Percentiles rank a stretch among this genome's conserved stretches.
These are phyloP conservation scores for Xerocomus amazonicus DNA, from an alignment of 1,284 basidiomycete species.

Conservation along the genomic window DNA sequence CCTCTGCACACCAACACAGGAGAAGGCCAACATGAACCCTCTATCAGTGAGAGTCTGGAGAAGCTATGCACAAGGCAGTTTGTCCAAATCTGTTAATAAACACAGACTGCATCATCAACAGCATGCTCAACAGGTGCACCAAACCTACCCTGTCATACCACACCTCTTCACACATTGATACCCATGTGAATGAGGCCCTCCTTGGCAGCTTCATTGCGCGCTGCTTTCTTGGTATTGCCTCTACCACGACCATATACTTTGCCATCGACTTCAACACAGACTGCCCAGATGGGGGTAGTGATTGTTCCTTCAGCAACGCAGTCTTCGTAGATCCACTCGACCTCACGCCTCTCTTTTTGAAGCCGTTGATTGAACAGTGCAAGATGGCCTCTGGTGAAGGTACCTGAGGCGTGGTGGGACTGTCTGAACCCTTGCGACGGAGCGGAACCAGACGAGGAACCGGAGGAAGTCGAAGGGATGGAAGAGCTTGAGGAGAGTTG, in stretches of 20 bases:
- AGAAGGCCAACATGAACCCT: constrained; percentile 19
- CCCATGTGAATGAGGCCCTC: constrained; percentile 50
- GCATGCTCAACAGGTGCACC: no score
- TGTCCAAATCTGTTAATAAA: not conserved
- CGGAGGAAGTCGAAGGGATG: constrained; percentile 16
- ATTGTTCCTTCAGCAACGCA: constrained; percentile 42
- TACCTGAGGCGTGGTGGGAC: not conserved
- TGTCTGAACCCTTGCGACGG: not conserved
- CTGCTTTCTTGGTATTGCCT: constrained; percentile 72
- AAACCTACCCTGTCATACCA: constrained; percentile 10
- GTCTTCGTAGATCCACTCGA: constrained; percentile 68
- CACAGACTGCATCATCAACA: not conserved
- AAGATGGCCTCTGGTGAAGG: constrained; percentile 1
- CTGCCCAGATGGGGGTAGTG: constrained; percentile 70
- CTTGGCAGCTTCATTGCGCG: constrained; percentile 68
- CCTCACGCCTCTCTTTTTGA: constrained; percentile 49
- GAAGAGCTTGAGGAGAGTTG: constrained; percentile 21
- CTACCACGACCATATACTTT: constrained; percentile 54
- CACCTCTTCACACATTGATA: constrained; percentile 34
- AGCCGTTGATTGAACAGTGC: constrained; percentile 34
- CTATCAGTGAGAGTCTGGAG: constrained; percentile 57
- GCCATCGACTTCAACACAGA: constrained; percentile 57
- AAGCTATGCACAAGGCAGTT: constrained; percentile 41
- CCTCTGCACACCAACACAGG: constrained; percentile 54
- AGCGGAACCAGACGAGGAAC: not conserved